phyloP scores from a whole-genome alignment of 345 rosid genomes.

The Viola odorata region DNA sequence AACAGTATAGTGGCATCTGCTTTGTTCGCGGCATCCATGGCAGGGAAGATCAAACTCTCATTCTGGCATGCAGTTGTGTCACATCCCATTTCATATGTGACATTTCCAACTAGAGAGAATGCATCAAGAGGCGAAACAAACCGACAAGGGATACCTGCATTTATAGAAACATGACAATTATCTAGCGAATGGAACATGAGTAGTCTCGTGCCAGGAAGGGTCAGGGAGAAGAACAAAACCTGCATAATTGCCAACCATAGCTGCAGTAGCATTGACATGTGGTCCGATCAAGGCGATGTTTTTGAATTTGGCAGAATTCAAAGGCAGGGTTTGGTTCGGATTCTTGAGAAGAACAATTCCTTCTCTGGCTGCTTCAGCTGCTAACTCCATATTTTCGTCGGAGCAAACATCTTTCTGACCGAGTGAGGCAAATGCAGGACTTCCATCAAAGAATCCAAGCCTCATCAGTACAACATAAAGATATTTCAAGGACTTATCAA shows the following conservation, averaged over 20 bases:
- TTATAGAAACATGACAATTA: not conserved
- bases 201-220: slow-evolving; percentile 40
- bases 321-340: slow-evolving; percentile 27
- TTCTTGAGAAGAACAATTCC: slow-evolving; percentile 57
- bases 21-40: slow-evolving; percentile 22
- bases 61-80: slow-evolving; percentile 33
- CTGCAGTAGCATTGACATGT: slow-evolving; percentile 41
- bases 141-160: slow-evolving; percentile 40
- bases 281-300: slow-evolving; percentile 49
- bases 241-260: slow-evolving; percentile 60
- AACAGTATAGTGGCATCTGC: slow-evolving; percentile 44
- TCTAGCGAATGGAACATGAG: slow-evolving; percentile 19
- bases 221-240: slow-evolving; percentile 17
- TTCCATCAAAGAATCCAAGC: slow-evolving; percentile 58
- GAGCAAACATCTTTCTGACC: slow-evolving; percentile 34
- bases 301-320: slow-evolving; percentile 3
- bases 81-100: slow-evolving; percentile 37
- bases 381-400: slow-evolving; percentile 31
- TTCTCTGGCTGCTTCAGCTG: slow-evolving; percentile 44
- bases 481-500: slow-evolving; percentile 27
- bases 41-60: slow-evolving; percentile 30
- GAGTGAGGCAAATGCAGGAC: slow-evolving; percentile 28
- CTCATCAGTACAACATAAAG: slow-evolving; percentile 52
- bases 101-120: slow-evolving; percentile 20
- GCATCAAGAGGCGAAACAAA: slow-evolving; percentile 40